Evolutionary conservation across 805 yeast genomes (phyloP), one percentile per base, ranked within the genome.

Genomic region (Saturnispora hagleri): DNA sequence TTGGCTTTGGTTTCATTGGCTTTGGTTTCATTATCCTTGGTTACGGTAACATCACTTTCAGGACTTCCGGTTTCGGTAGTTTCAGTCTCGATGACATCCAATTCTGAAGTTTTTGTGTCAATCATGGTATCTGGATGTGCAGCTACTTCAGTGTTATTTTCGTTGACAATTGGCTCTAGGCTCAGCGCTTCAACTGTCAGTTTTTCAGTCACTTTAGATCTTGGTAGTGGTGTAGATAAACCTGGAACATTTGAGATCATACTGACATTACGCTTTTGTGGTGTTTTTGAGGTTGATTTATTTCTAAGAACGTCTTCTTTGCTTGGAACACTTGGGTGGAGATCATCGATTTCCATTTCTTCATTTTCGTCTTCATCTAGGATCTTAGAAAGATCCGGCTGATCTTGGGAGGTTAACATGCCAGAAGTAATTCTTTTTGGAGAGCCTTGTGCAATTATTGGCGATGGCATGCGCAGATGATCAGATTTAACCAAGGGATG

Each of bases 361-460:
- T 51, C 55, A 15, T 51, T 57, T 8, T 50, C 60, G 5, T 51
- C 55, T 17, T 58, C 60, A 12, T 57, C 62, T 28, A 55, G 51
- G 10, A 50, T 35, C 41, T 65, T 67, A 3, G 72, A 67, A n/a
- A 69, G 54, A 48, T 69, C 67, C 1, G 72, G 72, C 48, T 63
- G 68, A 5, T 59, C 58, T 12, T 54, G 52, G 1, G 58, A 20
- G 8, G 55, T 52, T 17, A 69, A 56, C 72, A 69, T 69, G 8
- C 72, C 72, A 2, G 72, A 67, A 2, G 70, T 66, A 34, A 69
- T 67, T 58, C 72, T 61, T 36, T 59, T 60, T 10, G 69, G 69
- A 3, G 69, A 66, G 1, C 70, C 71, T 20, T 58, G 58, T 13
- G 67, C 67, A 33, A 64, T 59, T 4, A 67, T 59, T 5, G 69